phyloP scores from a whole-genome alignment of 177 flowering plant species.

The Vitis hybrid region DNA sequence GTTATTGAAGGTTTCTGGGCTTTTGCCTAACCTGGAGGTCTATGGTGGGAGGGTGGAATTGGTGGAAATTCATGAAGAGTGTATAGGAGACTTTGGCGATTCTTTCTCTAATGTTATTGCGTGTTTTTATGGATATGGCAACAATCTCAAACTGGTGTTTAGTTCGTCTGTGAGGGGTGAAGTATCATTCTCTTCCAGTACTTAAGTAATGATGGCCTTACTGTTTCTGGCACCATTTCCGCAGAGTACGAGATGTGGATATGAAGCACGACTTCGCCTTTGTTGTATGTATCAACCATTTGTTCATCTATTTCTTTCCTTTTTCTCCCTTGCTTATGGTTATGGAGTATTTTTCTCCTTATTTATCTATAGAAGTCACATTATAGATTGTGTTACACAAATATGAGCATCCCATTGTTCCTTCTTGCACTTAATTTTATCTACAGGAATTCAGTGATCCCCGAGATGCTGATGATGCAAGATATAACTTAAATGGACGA shows the following conservation, averaged over 20 bases:
- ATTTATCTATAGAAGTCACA: slow-evolving; percentile 33
- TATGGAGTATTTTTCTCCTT: background rate
- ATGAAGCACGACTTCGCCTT: slow-evolving; percentile 80
- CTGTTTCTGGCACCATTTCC: slow-evolving; percentile 75
- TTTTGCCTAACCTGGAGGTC: slow-evolving; percentile 50
- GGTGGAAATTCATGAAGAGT: slow-evolving; percentile 66
- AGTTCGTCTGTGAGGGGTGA: slow-evolving; percentile 25
- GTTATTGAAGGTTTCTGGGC: slow-evolving; percentile 55
- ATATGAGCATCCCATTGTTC: slow-evolving; percentile 24
- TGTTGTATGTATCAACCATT: slow-evolving; percentile 47
- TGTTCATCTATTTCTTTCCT: background rate
- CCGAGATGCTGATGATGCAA: slow-evolving; percentile 97
- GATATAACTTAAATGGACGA: slow-evolving; percentile 72
- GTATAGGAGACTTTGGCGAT: slow-evolving; percentile 80
- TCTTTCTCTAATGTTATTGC: slow-evolving; percentile 72
- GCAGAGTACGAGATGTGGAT: slow-evolving; percentile 93
- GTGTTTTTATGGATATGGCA: slow-evolving; percentile 53
- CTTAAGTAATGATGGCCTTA: slow-evolving; percentile 75
- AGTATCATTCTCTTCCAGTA: slow-evolving; percentile 52
- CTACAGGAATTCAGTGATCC: slow-evolving; percentile 89
- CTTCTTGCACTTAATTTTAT: slow-evolving; percentile 3
- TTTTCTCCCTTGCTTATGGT: slow-evolving; percentile 15
- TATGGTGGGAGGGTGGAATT: slow-evolving; percentile 45
- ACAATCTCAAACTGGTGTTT: slow-evolving; percentile 34
- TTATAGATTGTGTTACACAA: slow-evolving; percentile 4